Conservation (phyloP, 305 asterid species). For the Rubia balearica region DNA sequence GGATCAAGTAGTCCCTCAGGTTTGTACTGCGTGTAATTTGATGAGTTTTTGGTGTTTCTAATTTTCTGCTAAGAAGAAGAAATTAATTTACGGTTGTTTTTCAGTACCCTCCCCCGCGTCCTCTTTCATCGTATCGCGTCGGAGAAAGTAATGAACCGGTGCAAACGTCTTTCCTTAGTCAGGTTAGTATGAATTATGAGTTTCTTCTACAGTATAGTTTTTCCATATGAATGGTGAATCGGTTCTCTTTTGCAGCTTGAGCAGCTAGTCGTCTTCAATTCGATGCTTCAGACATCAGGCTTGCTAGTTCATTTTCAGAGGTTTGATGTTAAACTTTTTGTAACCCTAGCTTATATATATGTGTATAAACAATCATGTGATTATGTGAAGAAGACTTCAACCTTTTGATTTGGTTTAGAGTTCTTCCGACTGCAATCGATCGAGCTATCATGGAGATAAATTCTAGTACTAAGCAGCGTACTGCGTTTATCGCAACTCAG, state of each 20-base stretch:
- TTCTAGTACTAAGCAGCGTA: conserved; percentile 71
- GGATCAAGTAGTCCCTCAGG: conserved; percentile 59
- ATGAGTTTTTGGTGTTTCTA: neutral
- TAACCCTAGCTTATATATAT: neutral
- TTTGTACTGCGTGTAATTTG: conserved; percentile 22
- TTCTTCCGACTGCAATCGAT: conserved; percentile 86
- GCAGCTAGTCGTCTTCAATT: conserved; percentile 78
- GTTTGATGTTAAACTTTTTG: conserved; percentile 24
- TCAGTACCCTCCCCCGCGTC: conserved; percentile 67
- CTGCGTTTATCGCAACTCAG: conserved; percentile 92
- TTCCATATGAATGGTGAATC: neutral
- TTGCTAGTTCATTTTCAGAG: conserved; percentile 84
- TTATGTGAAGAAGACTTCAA: neutral
- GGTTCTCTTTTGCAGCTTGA: conserved; percentile 53
- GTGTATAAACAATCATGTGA: too few species aligned
- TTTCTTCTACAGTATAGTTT: conserved; percentile 13
- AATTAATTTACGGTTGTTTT: conserved; percentile 18
- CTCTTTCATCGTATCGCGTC: conserved; percentile 52
- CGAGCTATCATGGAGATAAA: conserved; percentile 87
- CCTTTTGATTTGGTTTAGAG: conserved; percentile 43
- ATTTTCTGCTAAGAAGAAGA: conserved; percentile 9
- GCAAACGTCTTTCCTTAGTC: conserved; percentile 58
- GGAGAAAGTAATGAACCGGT: conserved; percentile 62
- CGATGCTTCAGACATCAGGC: conserved; percentile 63
- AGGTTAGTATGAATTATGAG: conserved; percentile 35